Conservation (phyloP, 192 early-diverging fungal species). For the Backusella liffmaniae region DNA sequence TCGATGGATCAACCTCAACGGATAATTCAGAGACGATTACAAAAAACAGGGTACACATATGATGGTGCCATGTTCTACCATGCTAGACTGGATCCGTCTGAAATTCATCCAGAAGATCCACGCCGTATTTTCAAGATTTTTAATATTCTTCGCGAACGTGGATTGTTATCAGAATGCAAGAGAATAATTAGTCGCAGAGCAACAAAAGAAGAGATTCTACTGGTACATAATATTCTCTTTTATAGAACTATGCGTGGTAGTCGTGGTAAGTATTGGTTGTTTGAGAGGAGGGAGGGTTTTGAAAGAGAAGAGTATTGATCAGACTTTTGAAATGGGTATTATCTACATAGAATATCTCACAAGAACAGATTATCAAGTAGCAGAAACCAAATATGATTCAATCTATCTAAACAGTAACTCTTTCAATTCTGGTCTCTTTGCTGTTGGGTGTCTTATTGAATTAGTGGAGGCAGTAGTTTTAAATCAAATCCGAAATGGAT, state of each 20-base stretch:
- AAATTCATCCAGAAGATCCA: constrained; percentile 76
- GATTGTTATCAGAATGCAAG: constrained; percentile 45
- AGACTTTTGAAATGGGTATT: not conserved
- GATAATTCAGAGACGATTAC: not conserved
- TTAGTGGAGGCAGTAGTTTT: constrained; percentile 67
- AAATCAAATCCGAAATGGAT: constrained; percentile 66
- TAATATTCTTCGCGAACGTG: constrained; percentile 46
- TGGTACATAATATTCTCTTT: constrained; percentile 53
- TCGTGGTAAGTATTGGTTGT: constrained; percentile 30
- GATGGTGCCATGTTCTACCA: constrained; percentile 68
- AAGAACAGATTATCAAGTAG: constrained; percentile 11
- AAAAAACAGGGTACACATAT: constrained; percentile 54
- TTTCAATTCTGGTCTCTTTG: constrained; percentile 61
- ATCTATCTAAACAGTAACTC: constrained; percentile 71
- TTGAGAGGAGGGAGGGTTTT: not conserved
- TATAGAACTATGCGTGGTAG: constrained; percentile 44
- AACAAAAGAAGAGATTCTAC: constrained; percentile 45
- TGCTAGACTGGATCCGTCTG: constrained; percentile 51
- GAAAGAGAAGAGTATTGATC: not conserved
- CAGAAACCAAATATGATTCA: constrained; percentile 54
- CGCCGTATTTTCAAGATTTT: constrained; percentile 69
- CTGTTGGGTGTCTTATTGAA: constrained; percentile 75
- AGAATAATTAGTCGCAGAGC: constrained; percentile 46
- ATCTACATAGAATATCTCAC: not conserved
- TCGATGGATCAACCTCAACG: not conserved